Evolutionary conservation across 352 stramenopile genomes (phyloP), one percentile per base, ranked within the genome.

Genomic region (Globisporangium takayamanum): DNA sequence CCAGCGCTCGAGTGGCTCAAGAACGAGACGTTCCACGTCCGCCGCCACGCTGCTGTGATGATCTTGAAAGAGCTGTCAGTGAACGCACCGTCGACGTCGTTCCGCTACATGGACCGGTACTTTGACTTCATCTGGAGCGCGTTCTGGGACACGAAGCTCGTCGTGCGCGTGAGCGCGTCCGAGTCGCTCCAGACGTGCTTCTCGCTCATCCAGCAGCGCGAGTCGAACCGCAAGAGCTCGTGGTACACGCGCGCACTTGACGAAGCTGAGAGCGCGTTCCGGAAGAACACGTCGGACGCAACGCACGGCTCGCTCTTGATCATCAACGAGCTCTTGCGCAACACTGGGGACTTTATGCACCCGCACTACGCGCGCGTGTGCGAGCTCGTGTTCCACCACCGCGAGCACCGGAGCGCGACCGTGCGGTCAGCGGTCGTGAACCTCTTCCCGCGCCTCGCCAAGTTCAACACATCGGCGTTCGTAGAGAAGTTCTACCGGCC

Each of bases 61-160:
- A 94, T 95, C 48, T 49, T 95, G 33, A 92, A 92, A 59, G 86
- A 95, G 52, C 69, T 95, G 39, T 84, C 84, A 11, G 88, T 87
- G 59, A 95, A 95, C 53, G 83, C 86, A 50, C 86, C 86, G 30
- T 92, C 86, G 10, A 95, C 84, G 47, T 78, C 82, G 18, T 95
- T 92, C 58, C 70, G 86, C 30, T 89, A 95, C 73, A 90, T 95
- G 77, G 86, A 95, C 62, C 85, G 80, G 60, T 95, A 92, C 72
- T 95, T 95, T 62, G 86, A 95, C 67, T 86, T 90, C 48, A 93
- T 94, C 62, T 95, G 86, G 86, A 94, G 84, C 66, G 86, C 81
- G 11, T 94, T 95, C 69, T 91, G 86, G 80, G 86, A 95, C 72
- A 65, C 74, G 10, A 90, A 86, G 56, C 58, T 92, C 22, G 78